Conservation (phyloP, 2,329 filamentous ascomycete species). For the Verticillium dahliae region DNA sequence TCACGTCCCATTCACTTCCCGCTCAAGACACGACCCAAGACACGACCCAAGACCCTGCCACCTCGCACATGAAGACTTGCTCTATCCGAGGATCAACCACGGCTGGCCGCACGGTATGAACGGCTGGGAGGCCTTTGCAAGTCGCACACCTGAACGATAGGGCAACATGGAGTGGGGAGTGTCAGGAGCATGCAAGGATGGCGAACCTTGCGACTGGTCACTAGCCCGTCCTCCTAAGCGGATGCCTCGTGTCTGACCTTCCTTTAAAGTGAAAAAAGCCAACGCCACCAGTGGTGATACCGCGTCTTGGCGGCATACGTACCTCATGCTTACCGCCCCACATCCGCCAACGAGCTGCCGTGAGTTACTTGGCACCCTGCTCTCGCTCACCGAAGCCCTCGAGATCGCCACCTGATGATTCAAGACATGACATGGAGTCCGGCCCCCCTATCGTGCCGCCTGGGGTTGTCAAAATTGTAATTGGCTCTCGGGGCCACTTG, state of each 20-base stretch:
- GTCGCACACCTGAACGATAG: background rate
- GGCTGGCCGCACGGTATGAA: background rate
- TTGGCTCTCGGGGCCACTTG: background rate
- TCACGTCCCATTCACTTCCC: background rate
- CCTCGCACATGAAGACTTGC: background rate
- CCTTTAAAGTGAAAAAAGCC: constrained; percentile 1
- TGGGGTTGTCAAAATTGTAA: background rate
- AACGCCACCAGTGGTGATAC: constrained; percentile 3
- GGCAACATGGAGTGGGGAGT: background rate
- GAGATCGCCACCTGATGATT: constrained; percentile 3
- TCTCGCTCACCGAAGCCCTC: background rate
- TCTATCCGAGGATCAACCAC: background rate
- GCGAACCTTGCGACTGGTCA: background rate
- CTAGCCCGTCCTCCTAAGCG: background rate
- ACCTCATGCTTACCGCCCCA: background rate
- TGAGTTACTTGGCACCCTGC: background rate
- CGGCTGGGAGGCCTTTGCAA: background rate
- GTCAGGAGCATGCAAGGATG: constrained; percentile 1
- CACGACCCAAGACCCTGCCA: background rate
- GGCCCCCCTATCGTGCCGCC: background rate
- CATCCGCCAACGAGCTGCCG: background rate
- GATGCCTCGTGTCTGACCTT: background rate
- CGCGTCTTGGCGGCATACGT: constrained; percentile 4
- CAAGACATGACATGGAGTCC: background rate
- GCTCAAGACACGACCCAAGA: too few species aligned